These are phyloP conservation scores for Calonectria hawksworthii DNA, from an alignment of 2,329 filamentous ascomycete genomes.

Conservation along the genomic window DNA sequence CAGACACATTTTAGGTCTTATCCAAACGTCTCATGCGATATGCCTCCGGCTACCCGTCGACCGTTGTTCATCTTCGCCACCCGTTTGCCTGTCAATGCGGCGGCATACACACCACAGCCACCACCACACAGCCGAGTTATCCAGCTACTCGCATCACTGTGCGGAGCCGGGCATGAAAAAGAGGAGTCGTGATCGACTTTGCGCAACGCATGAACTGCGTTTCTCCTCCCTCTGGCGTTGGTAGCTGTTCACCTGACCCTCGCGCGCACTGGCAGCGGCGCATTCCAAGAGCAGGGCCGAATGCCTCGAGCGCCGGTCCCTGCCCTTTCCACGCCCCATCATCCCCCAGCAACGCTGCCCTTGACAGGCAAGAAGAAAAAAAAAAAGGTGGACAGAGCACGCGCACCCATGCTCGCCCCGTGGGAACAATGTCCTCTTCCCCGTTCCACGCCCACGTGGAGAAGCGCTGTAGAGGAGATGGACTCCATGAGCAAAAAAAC, in stretches of 20 bases:
- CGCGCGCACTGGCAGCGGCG: background rate
- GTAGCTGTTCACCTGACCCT: background rate
- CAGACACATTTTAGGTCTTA: background rate
- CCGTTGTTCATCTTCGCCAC: background rate
- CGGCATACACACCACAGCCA: background rate
- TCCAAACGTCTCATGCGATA: background rate
- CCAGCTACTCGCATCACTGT: background rate
- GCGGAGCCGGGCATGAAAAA: background rate
- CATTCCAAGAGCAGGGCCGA: constrained; percentile 25
- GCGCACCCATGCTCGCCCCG: background rate
- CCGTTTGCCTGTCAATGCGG: background rate
- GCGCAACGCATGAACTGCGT: constrained; percentile 19
- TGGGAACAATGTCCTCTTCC: background rate
- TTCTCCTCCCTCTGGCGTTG: background rate
- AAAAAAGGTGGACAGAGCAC: background rate
- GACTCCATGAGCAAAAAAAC: background rate
- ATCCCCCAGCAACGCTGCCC: background rate
- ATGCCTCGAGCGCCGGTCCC: constrained; percentile 21
- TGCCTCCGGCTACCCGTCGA: background rate
- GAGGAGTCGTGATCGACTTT: constrained; percentile 15
- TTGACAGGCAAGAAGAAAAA: background rate
- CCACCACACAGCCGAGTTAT: background rate
- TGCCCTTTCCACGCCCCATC: background rate
- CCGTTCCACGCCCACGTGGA: constrained; percentile 19
- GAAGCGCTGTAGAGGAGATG: background rate